Evolutionary conservation across 1,284 basidiomycete genomes (phyloP), one percentile per base, ranked within the genome.

Genomic region (Trichosporon ovoides): DNA sequence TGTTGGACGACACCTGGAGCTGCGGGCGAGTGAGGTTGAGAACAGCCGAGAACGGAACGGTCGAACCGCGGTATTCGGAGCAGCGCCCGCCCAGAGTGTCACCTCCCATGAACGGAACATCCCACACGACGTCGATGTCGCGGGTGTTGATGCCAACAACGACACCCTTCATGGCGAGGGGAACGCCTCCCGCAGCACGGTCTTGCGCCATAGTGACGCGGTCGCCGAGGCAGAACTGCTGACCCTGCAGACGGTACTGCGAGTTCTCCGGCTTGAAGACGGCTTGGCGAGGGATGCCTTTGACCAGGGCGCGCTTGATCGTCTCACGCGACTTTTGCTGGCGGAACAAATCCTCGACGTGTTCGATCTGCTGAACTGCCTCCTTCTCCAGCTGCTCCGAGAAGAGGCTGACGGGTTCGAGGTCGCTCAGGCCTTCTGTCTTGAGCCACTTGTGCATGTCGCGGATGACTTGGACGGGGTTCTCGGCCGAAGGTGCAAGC

Each of bases 101-200:
- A 10, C 96, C 95, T 34, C 91, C 87, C 83, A 99, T 89, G 80
- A 98, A 98, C 0, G 92, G 83, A 19, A 88, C 85, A 74, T 98
- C 96, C 87, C 96, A 98, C 0, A 96, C 84, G n/a, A 98, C 87
- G 73, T 98, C 96, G 81, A 98, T 88, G 11, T 87, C 85, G 69
- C 87, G 89, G 12, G 85, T 80, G 67, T 86, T 88, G 68, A 98
- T 79, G 5, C 94, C 92, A 54, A 98, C 84, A 16, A 98, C 92
- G 10, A 95, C 90, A 38, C 96, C 96, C 75, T 95, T 95, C 56
- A 88, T 88, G 2, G 87, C 86, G 11, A 98, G 81, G 0, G 94
- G 93, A 0, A 98, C 92, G 22, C 87, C 86, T n/a, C 95, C 95
- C 14, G 80, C 77, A 11, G 75, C 76, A 0, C 89, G 86, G 74